Evolutionary conservation across 2,329 filamentous ascomycete species (phyloP), one percentile per base, ranked within the genome.

Genomic region (Byssothecium circinans): DNA sequence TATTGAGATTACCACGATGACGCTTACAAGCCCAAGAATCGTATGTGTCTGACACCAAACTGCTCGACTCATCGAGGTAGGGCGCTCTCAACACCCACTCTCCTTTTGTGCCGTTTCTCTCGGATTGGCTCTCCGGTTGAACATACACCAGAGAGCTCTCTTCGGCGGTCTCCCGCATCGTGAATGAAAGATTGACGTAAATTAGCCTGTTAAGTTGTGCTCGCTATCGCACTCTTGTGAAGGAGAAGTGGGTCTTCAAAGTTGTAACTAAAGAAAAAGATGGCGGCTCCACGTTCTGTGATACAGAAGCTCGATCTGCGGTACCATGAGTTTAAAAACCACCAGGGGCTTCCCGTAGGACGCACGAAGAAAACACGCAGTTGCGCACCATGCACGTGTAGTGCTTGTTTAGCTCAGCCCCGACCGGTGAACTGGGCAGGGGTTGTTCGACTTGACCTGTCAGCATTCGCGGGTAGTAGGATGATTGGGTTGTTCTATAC

Each of bases 371-470:
- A 23, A 39, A 39, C 19, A 23, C 36, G 36, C 36, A 39, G 36
- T 23, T 39, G 36, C 36, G 36, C 36, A 39, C 17, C 36, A 39
- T 39, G 36, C 36, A 39, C 36, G 36, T 39, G 36, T 39, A n/a
- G 36, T 39, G 20, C 36, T 39, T 8, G 8, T 20, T 39, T 39
- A 39, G 36, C 36, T 38, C 36, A 23, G 15, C 14, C 35, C 36
- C 19, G 25, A 39, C 36, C 36, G 36, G 36, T 39, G 36, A 39
- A 23, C 12, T 25, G 12, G 14, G 6, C 8, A 22, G 18, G 23
- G 36, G 36, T 25, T 22, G n/a, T 39, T 23, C 20, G 22, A 27
- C 25, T 23, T 27, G 22, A 27, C 36, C 19, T n/a, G 10, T 22
- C 35, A 37, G 17, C 20, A n/a, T 37, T 15, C 23, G 19, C 29